A percentile compares a stretch with the other conserved stretches of the same genome.
These are phyloP conservation scores for Trematosphaeria pertusa DNA, from an alignment of 2,329 filamentous ascomycete species.

Conservation along the genomic window DNA sequence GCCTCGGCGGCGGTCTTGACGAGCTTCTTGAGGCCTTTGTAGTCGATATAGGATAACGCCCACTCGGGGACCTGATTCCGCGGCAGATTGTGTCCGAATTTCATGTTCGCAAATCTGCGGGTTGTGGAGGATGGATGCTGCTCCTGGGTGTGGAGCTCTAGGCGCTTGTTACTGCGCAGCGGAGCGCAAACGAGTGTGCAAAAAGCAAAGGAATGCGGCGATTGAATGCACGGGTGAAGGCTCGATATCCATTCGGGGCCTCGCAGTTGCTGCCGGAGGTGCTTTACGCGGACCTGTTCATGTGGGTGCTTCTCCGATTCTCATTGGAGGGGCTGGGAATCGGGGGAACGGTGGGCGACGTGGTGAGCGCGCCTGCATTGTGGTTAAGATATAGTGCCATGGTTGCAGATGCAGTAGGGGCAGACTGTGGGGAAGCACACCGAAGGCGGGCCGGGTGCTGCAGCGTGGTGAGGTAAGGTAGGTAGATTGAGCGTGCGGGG, in stretches of 20 bases:
- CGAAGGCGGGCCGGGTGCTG: conserved; percentile 30
- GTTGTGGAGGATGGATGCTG: background rate
- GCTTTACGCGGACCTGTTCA: conserved; percentile 31
- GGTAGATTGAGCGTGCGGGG: conserved; percentile 2
- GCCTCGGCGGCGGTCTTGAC: conserved; percentile 80
- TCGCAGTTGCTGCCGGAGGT: conserved; percentile 24
- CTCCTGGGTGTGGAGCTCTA: background rate
- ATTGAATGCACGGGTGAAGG: conserved; percentile 17
- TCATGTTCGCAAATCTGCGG: conserved; percentile 41
- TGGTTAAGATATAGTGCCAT: conserved; percentile 41
- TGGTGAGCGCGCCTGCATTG: conserved; percentile 35
- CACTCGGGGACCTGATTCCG: conserved; percentile 88
- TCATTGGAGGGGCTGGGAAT: conserved; percentile 39
- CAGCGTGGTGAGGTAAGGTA: conserved; percentile 24
- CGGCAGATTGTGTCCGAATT: conserved; percentile 66
- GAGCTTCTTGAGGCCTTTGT: conserved; percentile 92
- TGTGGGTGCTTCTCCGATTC: conserved; percentile 18
- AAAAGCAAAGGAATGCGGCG: conserved; percentile 21
- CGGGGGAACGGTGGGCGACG: conserved; percentile 17
- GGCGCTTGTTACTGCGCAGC: background rate
- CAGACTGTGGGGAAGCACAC: conserved; percentile 39
- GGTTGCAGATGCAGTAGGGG: conserved; percentile 30
- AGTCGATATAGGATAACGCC: conserved; percentile 84
- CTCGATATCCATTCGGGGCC: conserved; percentile 22
- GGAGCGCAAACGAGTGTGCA: conserved; percentile 17